Evolutionary conservation across 2,329 filamentous ascomycete species (phyloP).

Genomic region (Calonectria pteridis): DNA sequence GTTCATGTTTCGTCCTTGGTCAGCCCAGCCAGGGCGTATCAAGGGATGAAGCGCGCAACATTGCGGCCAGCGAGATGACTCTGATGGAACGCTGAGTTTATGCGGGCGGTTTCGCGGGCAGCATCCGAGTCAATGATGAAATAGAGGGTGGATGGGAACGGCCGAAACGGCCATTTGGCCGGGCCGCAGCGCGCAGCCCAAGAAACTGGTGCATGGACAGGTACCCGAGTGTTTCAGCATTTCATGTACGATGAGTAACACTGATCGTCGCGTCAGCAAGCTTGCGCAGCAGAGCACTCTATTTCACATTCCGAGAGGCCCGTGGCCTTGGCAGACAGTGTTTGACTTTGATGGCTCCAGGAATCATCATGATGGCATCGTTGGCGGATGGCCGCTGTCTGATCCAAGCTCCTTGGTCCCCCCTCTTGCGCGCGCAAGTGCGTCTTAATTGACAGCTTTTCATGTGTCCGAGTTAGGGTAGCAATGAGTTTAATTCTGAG

Average conservation of each 20-base stretch:
- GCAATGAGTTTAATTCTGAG: slow-evolving; percentile 2
- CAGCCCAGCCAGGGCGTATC: background rate
- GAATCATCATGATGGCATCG: background rate
- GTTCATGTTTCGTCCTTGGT: background rate
- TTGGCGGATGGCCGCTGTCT: background rate
- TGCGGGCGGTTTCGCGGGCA: background rate
- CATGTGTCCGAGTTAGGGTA: background rate
- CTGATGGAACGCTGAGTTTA: no score
- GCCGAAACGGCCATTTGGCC: background rate
- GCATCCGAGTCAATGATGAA: slow-evolving; percentile 21
- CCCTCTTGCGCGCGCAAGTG: background rate
- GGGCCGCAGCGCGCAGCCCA: background rate
- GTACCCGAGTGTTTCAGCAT: slow-evolving; percentile 19
- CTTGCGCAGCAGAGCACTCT: background rate
- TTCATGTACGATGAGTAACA: slow-evolving; percentile 9
- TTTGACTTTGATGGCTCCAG: slow-evolving; percentile 1
- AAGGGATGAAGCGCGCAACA: slow-evolving; percentile 1
- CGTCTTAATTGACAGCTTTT: background rate
- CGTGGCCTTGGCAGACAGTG: slow-evolving; percentile 2
- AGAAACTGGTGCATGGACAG: slow-evolving; percentile 5
- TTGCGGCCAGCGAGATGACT: slow-evolving; percentile 1
- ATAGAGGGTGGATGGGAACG: background rate
- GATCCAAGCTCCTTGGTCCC: background rate
- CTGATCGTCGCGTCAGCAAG: background rate
- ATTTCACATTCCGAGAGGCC: background rate